Evolutionary conservation across 164 flowering plant genomes (phyloP).

Genomic region (Annona cherimola): DNA sequence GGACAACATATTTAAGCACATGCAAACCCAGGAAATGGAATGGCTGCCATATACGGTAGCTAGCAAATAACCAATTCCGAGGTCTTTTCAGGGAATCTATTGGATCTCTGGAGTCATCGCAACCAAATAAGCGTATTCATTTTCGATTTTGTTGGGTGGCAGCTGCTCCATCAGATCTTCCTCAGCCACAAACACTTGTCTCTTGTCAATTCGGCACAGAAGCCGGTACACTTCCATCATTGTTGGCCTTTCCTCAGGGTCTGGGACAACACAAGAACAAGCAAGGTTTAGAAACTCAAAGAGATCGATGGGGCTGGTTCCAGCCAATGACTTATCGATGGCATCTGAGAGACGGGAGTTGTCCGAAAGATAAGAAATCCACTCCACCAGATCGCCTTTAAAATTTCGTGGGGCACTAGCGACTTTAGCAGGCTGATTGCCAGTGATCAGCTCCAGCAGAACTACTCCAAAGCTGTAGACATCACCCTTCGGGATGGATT

Average conservation of each 20-base stretch:
- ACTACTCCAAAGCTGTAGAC: constrained; percentile 24
- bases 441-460: constrained; percentile 22
- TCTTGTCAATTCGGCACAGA: constrained; percentile 16
- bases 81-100: neutral
- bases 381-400: constrained; percentile 21
- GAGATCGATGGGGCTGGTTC: constrained; percentile 12
- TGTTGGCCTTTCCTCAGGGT: constrained; percentile 21
- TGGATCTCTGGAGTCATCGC: neutral
- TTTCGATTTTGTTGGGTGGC: constrained; percentile 2
- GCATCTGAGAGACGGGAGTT: constrained; percentile 9
- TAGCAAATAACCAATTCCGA: too few relatives aligned
- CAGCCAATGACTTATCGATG: constrained; percentile 15
- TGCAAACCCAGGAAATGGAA: too few relatives aligned
- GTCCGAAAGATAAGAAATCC: constrained; percentile 13
- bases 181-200: constrained; percentile 12
- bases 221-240: constrained; percentile 22
- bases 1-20: too few relatives aligned
- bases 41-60: too few relatives aligned
- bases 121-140: neutral
- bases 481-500: constrained; percentile 21
- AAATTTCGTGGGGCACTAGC: constrained; percentile 9
- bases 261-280: constrained; percentile 13
- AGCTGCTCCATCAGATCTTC: constrained; percentile 8
- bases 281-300: constrained; percentile 18
- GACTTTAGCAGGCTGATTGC: constrained; percentile 10